Base-by-base conservation (phyloP, 768 basidiomycete species). In the Hemileccinum rubropunctum region DNA sequence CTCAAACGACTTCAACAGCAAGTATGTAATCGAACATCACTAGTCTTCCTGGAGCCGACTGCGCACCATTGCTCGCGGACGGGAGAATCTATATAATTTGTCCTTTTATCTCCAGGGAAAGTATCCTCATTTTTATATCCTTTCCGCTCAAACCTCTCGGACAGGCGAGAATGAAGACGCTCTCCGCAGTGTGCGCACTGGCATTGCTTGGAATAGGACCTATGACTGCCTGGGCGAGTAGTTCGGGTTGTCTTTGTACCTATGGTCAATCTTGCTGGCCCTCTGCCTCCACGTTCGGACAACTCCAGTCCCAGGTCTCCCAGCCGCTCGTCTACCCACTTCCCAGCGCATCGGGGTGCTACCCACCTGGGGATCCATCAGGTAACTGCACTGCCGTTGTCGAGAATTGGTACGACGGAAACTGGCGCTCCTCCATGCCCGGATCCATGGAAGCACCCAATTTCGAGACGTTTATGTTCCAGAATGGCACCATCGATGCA, bases 401-500 rank as follows among this genome's bases (percentile, higher is more conserved):
- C 4, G 48, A 53, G 2, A 59, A 64, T 11, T 67, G 65, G 50
- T 3, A 6, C 4, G 61, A 77, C 34, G 73, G 73, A 0, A 61
- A 47, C 42, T 78, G 76, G 76, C 72, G 75, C 1, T 53, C 76
- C 0, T 61, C 69, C 5, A 63, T 71, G 17, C 58, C 76, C 9
- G 76, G 77, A 3, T 63, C 73, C 1, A 71, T 73, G 69, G 66
- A 78, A 48, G 40, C 50, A 4, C 43, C 58, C 0, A 69, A 72
- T 37, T 71, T 55, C 32, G 72, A 67, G 56, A 68, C 58, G 26
- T 76, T 61, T 42, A 58, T 62, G 1, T 73, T 66, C 27, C 48
- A 41, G 20, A 79, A 77, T 55, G 77, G 73, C 15, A 78, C 75
- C 33, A 76, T 79, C 40, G 72, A 72, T 1, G 45, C 52, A 3